phyloP scores from a whole-genome alignment of 768 basidiomycete species.

The Coprinellus aureogranulatus region DNA sequence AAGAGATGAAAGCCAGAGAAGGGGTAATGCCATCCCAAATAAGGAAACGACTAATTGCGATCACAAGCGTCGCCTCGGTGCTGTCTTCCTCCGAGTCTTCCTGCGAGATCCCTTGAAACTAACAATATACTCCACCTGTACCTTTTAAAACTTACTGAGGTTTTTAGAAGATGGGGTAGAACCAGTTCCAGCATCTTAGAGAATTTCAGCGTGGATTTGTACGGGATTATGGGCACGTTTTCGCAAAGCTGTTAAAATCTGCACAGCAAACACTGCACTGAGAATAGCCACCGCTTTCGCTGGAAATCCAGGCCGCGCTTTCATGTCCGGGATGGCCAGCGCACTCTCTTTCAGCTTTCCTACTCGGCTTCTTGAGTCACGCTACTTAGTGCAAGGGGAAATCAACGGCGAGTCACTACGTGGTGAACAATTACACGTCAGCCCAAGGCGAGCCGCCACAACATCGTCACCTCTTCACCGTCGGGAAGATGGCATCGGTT shows the following conservation, averaged over 20 bases:
- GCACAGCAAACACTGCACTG: conserved; percentile 1
- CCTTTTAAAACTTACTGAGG: background rate
- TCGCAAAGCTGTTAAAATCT: conserved; percentile 5
- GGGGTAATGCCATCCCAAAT: background rate
- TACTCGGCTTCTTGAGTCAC: too few species aligned
- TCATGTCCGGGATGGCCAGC: too few species aligned
- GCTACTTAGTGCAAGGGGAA: too few species aligned
- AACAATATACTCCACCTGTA: too few species aligned
- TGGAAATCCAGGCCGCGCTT: too few species aligned
- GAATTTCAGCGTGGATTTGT: background rate
- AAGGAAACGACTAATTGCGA: background rate
- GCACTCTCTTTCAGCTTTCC: too few species aligned
- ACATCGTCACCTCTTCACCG: background rate
- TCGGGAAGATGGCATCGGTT: conserved; percentile 8
- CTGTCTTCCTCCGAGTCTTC: background rate
- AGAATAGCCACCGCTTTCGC: too few species aligned
- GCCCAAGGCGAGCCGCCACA: background rate
- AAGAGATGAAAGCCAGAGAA: background rate
- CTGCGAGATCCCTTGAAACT: background rate
- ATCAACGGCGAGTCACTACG: too few species aligned
- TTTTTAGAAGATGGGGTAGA: background rate
- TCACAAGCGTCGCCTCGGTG: too few species aligned
- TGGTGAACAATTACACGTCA: too few species aligned
- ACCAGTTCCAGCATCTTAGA: background rate
- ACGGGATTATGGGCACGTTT: background rate